Percentiles rank a stretch among this genome's conserved stretches.
These are phyloP conservation scores for Pythium brachiatum DNA, from an alignment of 352 stramenopile species.

Conservation along the genomic window DNA sequence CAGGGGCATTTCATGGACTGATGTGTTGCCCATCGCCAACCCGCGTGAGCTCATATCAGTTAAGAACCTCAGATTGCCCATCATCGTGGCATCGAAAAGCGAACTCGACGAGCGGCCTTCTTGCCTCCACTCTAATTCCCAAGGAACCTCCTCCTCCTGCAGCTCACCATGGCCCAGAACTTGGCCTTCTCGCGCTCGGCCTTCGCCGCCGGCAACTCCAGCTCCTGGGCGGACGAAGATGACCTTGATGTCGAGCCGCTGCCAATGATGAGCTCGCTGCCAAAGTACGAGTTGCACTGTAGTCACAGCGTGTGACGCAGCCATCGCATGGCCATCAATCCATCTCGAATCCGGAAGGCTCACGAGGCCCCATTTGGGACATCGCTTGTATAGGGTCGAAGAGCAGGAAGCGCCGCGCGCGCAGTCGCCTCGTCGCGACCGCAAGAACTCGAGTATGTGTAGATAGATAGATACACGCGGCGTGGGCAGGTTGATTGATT, in stretches of 20 bases:
- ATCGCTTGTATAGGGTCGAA: conserved; percentile 21
- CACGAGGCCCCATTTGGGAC: neutral
- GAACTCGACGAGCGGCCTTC: conserved; percentile 5
- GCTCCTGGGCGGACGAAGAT: conserved; percentile 82
- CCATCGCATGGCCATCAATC: neutral
- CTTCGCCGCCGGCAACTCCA: conserved; percentile 49
- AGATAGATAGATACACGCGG: too few relatives aligned
- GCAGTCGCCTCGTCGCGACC: conserved; percentile 18
- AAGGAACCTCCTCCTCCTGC: neutral
- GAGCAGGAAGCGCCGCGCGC: conserved; percentile 26
- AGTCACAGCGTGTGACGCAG: neutral
- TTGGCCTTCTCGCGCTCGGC: conserved; percentile 23
- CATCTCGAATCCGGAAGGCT: conserved; percentile 2
- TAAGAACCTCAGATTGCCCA: conserved; percentile 25
- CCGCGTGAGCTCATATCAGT: neutral
- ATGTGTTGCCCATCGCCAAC: neutral
- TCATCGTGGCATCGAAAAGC: conserved; percentile 21
- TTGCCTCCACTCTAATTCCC: neutral
- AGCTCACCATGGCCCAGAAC: conserved; percentile 51
- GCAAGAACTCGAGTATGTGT: conserved; percentile 23
- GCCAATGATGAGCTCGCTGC: conserved; percentile 28
- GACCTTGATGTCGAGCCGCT: conserved; percentile 56
- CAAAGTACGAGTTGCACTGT: conserved; percentile 31
- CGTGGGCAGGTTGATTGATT: neutral
- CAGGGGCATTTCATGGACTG: too few relatives aligned